Evolutionary conservation across 768 basidiomycete species (phyloP), one percentile per base, ranked within the genome.

Genomic region (Hericium erinaceus): DNA sequence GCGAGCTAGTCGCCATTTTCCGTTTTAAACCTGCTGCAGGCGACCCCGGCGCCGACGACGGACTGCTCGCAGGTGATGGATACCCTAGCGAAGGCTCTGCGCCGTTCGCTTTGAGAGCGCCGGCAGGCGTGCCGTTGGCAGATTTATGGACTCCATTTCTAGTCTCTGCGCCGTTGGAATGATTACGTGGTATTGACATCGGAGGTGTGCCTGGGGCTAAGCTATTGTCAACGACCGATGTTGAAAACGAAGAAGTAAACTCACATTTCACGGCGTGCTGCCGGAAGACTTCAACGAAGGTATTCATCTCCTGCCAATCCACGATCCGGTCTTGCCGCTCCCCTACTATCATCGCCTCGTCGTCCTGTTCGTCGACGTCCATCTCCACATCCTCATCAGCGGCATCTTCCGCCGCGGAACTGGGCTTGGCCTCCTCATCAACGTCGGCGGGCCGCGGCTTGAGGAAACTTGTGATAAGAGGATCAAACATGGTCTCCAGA

Each of bases 401-500:
- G 24, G 56, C 62, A 5, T 26, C 26, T 26, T 26, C 26, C 26
- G 26, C 26, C 26, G 26, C 5, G 26, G 26, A 5, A 26, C 26
- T 4, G 26, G 26, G 26, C 4, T 44, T 33, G 3, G 57, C 52
- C 52, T 58, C 64, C 2, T 67, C 65, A 54, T 60, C 54, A 40
- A n/a, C 38, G 57, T 67, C 59, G 0, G 63, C 24, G 48, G 67
- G 55, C 39, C 69, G 72, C 7, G 65, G 54, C 48, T 67, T 70
- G 53, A 79, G 68, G 65, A 85, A 77, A 33, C 76, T 72, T 52
- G 74, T 70, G 62, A 85, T 74, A 58, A 85, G 73, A 20, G 84
- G 71, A 39, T 86, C 82, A 68, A 90, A 95, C 49, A 95, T 70
- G 28, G 75, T 73, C 54, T 83, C 80, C 57, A 92, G 70, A 5